Conservation (phyloP, 2,329 filamentous ascomycete species). For the Daldinia sp. region DNA sequence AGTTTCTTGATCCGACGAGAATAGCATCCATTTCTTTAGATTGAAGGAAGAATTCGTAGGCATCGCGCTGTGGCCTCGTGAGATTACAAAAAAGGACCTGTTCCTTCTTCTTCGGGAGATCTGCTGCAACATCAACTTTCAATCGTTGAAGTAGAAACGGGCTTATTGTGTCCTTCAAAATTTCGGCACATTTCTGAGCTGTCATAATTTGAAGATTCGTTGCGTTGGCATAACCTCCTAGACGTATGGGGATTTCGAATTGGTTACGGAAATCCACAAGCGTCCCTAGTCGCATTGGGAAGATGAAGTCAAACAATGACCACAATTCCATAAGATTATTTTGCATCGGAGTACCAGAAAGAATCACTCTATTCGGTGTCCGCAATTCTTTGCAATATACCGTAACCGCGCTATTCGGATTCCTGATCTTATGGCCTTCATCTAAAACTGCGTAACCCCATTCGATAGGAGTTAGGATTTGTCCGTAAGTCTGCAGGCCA, state of each 20-base stretch:
- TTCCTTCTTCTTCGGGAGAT: constrained; percentile 95
- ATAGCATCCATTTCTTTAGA: constrained; percentile 91
- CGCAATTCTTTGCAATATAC: constrained; percentile 94
- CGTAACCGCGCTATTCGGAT: constrained; percentile 94
- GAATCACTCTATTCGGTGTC: constrained; percentile 89
- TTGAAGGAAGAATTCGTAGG: constrained; percentile 83
- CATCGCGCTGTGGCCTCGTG: constrained; percentile 80
- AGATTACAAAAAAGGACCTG: constrained; percentile 96
- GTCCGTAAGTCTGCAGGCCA: constrained; percentile 91
- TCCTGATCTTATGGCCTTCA: constrained; percentile 98
- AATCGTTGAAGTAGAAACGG: constrained; percentile 92
- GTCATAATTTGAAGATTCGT: constrained; percentile 95
- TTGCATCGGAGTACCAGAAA: constrained; percentile 97
- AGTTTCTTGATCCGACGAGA: constrained; percentile 77
- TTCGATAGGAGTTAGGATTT: constrained; percentile 82
- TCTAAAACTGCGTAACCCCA: constrained; percentile 97
- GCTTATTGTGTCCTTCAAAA: constrained; percentile 91
- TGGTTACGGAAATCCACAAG: constrained; percentile 90
- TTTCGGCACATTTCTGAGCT: constrained; percentile 92
- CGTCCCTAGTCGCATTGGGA: constrained; percentile 93
- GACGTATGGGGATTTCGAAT: constrained; percentile 93
- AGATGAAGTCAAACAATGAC: constrained; percentile 98
- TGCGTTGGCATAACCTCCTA: constrained; percentile 95
- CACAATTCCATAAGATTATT: constrained; percentile 96
- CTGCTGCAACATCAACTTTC: constrained; percentile 93